Base-by-base conservation (phyloP, 164 flowering plant species). In the Pachysandra terminalis region DNA sequence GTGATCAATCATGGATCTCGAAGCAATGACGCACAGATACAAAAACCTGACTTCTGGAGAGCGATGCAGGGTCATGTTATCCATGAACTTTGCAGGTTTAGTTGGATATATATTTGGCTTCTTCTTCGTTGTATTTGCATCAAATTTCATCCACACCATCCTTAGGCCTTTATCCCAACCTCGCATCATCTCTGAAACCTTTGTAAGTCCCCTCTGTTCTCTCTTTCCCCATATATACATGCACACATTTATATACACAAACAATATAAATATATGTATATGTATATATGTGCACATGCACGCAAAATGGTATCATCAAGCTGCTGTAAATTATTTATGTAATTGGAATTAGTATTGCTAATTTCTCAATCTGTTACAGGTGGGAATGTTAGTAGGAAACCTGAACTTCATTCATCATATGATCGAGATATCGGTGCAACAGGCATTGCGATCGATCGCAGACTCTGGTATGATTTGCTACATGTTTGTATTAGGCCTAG, bases 401-500 rank as follows among this genome's bases (percentile, higher is more conserved):
- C 0, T 79, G 51, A n/a, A 15, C 0, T 53, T 64, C 26, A 64
- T 52, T 32, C 5, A 16, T 5, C 9, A 27, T 3, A 2, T 27
- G 15, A 0, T 64, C 41, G 52, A 24, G 21, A n/a, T 8, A 16
- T 32, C 37, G 13, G 45, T 48, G 17, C 58, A 59, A 2, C 22
- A 23, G 8, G 26, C n/a, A 7, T 41, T 67, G 37, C 25, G n/a
- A 12, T 12, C 54, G 0, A 17, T 82, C 0, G 66, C 75, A 0
- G 84, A 78, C 13, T 76, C 79, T 3, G 89, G 86, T 0, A 86
- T 85, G 85, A 68, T 80, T 6, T 79, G 81, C 65, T 85, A 87
- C 76, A 81, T 89, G 85, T 87, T 89, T 55, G 87, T 84, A 13
- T 61, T 87, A 58, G 97, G 94, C 25, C 70, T 91, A 9, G 94